Conservation (phyloP, 257 asterid genomes). For the Prunella vulgaris region DNA sequence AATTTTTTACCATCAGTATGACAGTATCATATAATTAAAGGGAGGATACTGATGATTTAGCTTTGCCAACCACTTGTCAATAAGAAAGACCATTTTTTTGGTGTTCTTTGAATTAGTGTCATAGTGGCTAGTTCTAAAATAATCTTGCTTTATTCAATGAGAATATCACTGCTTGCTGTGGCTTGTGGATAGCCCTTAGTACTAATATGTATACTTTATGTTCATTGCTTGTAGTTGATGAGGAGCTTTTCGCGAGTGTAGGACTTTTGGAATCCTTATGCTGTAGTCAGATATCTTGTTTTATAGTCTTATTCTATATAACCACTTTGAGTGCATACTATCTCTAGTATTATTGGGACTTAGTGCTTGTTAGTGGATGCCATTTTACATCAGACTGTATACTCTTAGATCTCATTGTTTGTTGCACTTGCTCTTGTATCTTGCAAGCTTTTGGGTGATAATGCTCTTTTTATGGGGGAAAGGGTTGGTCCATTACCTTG, state of each 20-base stretch:
- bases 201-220: neutral
- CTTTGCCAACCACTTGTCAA: neutral
- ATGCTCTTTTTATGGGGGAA: neutral
- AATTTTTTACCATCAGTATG: neutral
- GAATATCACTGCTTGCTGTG: no score
- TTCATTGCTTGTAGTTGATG: slow-evolving; percentile 1
- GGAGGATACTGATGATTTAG: neutral
- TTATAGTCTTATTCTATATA: slow-evolving; percentile 1
- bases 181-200: neutral
- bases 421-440: neutral
- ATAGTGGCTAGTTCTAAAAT: neutral
- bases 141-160: neutral
- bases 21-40: neutral
- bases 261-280: neutral
- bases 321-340: neutral
- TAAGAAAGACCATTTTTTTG: neutral
- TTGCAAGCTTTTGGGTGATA: neutral
- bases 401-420: neutral
- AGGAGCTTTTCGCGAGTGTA: neutral
- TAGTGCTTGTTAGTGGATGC: neutral
- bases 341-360: neutral
- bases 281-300: neutral
- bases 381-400: neutral
- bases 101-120: neutral
- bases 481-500: neutral